Evolutionary conservation across 768 basidiomycete genomes (phyloP).

Genomic region (Psilocybe sp.): DNA sequence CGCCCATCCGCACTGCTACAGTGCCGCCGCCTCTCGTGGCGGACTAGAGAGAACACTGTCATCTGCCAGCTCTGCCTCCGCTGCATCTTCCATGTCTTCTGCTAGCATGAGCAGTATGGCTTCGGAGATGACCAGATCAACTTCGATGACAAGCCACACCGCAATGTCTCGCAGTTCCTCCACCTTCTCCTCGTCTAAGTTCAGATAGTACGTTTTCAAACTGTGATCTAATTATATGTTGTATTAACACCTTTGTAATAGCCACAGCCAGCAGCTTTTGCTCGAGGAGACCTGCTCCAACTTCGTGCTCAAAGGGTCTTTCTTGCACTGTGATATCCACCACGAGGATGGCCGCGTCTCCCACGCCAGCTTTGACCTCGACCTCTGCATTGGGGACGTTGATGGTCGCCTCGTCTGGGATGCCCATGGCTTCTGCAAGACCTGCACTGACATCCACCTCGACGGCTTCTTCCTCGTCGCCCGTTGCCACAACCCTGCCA

Average conservation of each 20-base stretch:
- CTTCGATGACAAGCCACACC: slow-evolving; percentile 8
- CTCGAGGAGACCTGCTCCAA: slow-evolving; percentile 15
- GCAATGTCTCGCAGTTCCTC: slow-evolving; percentile 4
- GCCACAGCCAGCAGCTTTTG: slow-evolving; percentile 12
- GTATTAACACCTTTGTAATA: neutral
- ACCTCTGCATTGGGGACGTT: slow-evolving; percentile 12
- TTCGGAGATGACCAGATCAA: slow-evolving; percentile 5
- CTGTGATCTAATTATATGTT: neutral
- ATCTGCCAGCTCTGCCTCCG: slow-evolving; percentile 1
- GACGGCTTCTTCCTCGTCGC: slow-evolving; percentile 13
- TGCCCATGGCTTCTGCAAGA: slow-evolving; percentile 10
- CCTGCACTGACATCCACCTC: slow-evolving; percentile 11
- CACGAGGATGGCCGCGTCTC: slow-evolving; percentile 11
- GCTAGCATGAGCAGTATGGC: slow-evolving; percentile 8
- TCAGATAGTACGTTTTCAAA: slow-evolving; percentile 8
- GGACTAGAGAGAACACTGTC: neutral
- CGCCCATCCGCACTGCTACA: neutral
- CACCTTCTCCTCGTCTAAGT: slow-evolving; percentile 13
- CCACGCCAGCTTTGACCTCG: slow-evolving; percentile 14
- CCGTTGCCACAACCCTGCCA: slow-evolving; percentile 9
- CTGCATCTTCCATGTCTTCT: neutral
- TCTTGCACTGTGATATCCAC: slow-evolving; percentile 13
- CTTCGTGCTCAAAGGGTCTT: slow-evolving; percentile 11
- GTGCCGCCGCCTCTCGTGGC: neutral
- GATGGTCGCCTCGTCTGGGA: slow-evolving; percentile 15